Evolutionary conservation across 169 alveolate genomes (phyloP), one percentile per base, ranked within the genome.

Genomic region (Cryptosporidium ryanae): DNA sequence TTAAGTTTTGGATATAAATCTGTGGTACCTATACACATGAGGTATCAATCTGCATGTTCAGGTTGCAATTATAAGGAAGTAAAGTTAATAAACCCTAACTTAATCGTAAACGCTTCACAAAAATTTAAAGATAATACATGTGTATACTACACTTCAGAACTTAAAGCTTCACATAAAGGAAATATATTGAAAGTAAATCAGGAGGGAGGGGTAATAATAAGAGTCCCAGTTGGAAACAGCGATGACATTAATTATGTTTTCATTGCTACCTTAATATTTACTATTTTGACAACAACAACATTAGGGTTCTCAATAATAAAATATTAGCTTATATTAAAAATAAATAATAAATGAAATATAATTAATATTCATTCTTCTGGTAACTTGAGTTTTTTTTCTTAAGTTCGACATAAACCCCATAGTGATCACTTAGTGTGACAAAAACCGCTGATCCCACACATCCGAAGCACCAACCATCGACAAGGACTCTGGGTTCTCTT

Each of bases 401-500:
- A 54, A 95, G 91, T 52, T 91, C 92, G 65, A 95, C 91, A 57
- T 92, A 91, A 31, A 95, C 89, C 43, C 96, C 97, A 65, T 95
- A 95, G 84, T 95, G 97, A 50, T 95, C 97, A 17, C 96, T 93
- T 50, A 95, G 91, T 2, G 97, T 95, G 65, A 95, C 96, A 38
- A 94, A 92, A 91, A 92, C 91, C 15, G 93, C 93, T 82, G 92
- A 91, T 59, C 93, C 93, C 21, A 84, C 84, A 68, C 91, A 84
- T 21, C 93, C 93, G 27, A 84, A 90, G 59, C 93, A 90, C 82
- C 92, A 90, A 18, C 65, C 82, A 76, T 92, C 91, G 34, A 93
- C 90, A 70, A 91, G 76, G 71, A 95, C 97, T 44, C 91, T 92
- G 18, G 97, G 97, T 31, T 94, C 95, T 66, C 93, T 91, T 84